phyloP scores from a whole-genome alignment of 1,139 yeast genomes.

The Geotrichum aggregatum region DNA sequence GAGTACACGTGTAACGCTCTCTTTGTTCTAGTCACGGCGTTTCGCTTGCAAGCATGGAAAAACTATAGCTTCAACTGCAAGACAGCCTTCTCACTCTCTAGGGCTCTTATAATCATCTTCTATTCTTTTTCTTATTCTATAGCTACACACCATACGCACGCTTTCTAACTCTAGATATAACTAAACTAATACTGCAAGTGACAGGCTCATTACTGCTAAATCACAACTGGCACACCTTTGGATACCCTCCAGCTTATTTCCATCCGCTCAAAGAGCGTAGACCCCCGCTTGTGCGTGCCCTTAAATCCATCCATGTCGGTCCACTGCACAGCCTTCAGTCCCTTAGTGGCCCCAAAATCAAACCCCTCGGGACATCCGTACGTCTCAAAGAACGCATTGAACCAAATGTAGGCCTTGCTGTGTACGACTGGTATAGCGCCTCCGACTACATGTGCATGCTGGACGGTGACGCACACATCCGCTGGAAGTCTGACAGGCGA shows the following conservation, averaged over 20 bases:
- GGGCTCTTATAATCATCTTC: too few species aligned
- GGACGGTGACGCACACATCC: conserved; percentile 27
- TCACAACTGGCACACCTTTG: conserved; percentile 4
- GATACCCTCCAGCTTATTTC: conserved; percentile 41
- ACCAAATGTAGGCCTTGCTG: conserved; percentile 34
- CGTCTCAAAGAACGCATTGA: conserved; percentile 39
- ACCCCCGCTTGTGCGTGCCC: conserved; percentile 57
- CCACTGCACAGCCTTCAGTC: conserved; percentile 45
- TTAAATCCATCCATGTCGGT: conserved; percentile 63
- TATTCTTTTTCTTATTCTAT: too few species aligned
- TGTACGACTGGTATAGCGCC: conserved; percentile 24
- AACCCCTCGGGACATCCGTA: conserved; percentile 23
- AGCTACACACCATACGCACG: background rate
- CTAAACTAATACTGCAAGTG: background rate
- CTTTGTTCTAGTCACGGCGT: background rate
- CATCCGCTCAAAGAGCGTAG: conserved; percentile 49
- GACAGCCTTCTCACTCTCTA: too few species aligned
- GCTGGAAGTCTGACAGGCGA: conserved; percentile 18
- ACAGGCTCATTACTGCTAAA: background rate
- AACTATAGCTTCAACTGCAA: too few species aligned
- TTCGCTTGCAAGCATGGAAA: background rate
- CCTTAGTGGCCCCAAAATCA: conserved; percentile 22
- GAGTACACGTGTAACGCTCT: background rate
- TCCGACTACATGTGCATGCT: conserved; percentile 19
- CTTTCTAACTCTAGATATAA: background rate